Evolutionary conservation across 2,329 filamentous ascomycete species (phyloP), one percentile per base, ranked within the genome.

Genomic region (Podosphaera leucotricha): DNA sequence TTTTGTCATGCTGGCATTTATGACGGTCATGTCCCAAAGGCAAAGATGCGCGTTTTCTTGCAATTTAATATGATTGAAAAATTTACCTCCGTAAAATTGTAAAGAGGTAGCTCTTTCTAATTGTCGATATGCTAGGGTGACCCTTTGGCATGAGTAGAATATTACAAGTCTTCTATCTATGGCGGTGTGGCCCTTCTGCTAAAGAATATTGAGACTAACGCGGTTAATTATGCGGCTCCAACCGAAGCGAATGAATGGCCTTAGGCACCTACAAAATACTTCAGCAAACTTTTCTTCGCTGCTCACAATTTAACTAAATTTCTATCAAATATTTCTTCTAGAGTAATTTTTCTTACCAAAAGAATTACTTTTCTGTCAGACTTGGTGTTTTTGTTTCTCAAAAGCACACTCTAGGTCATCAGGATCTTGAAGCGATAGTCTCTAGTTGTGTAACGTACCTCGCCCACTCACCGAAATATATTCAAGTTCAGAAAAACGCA

Each of bases 341-440:
- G 28, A 33, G 28, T 33, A 13, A 33, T 13, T n/a, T n/a, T 11
- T 33, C 6, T 11, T 33, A 6, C 13, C 8, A 6, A 33, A 33
- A 11, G 13, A 33, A 33, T 33, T 33, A 33, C 11, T 33, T 33
- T n/a, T 13, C 15, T 33, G 6, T 7, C 28, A 33, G 4, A 33
- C 8, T 13, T 33, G 13, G 28, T n/a, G 13, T 33, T 33, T 33
- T 4, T 33, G 28, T 33, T 7, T 33, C 4, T 33, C 28, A 11
- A 13, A 33, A 33, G 28, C 13, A 33, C 48, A 50, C 49, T 50
- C 44, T 48, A 46, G 51, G 52, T 55, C 49, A 38, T 6, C 22
- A 46, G 50, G 49, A 48, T 55, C 52, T 52, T 51, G 48, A 35
- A 44, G 49, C 50, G 49, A 50, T 42, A 39, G 28, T 11, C 15